Conservation (phyloP, 2,329 filamentous ascomycete genomes). For the Trichoderma lentiforme region DNA sequence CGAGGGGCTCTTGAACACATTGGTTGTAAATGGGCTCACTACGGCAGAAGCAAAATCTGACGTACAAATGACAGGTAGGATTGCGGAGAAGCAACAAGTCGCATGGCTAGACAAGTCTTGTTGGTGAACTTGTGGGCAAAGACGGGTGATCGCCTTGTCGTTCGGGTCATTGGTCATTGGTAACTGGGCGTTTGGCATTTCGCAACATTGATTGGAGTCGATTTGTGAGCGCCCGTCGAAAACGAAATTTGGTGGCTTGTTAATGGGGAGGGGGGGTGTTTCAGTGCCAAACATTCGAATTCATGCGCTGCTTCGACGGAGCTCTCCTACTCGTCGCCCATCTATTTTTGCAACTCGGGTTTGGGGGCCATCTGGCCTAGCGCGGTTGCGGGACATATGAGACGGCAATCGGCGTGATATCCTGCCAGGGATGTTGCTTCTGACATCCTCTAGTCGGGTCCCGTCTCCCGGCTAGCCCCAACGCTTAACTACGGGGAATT, state of each 20-base stretch:
- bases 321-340: not conserved
- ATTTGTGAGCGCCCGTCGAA: not conserved
- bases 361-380: slow-evolving; percentile 12
- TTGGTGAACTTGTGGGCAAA: slow-evolving; percentile 4
- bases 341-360: slow-evolving; percentile 5
- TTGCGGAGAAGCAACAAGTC: not conserved
- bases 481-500: slow-evolving; percentile 17
- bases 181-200: not conserved
- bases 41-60: not conserved
- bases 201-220: not conserved
- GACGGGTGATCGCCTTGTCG: not conserved
- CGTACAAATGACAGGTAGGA: slow-evolving; percentile 1
- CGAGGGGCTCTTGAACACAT: not conserved
- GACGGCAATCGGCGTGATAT: slow-evolving; percentile 13
- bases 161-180: not conserved
- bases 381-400: slow-evolving; percentile 1
- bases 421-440: slow-evolving; percentile 5
- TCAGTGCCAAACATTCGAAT: slow-evolving; percentile 1
- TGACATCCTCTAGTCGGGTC: slow-evolving; percentile 14
- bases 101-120: not conserved
- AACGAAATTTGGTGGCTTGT: not conserved
- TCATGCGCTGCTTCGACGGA: not conserved
- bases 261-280: not conserved
- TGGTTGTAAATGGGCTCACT: slow-evolving; percentile 1
- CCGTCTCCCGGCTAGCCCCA: slow-evolving; percentile 8